Percentiles rank a stretch among this genome's conserved stretches.
Evolutionary conservation across 306 rosid species (phyloP).

Genomic region (Vachellia collinsii): DNA sequence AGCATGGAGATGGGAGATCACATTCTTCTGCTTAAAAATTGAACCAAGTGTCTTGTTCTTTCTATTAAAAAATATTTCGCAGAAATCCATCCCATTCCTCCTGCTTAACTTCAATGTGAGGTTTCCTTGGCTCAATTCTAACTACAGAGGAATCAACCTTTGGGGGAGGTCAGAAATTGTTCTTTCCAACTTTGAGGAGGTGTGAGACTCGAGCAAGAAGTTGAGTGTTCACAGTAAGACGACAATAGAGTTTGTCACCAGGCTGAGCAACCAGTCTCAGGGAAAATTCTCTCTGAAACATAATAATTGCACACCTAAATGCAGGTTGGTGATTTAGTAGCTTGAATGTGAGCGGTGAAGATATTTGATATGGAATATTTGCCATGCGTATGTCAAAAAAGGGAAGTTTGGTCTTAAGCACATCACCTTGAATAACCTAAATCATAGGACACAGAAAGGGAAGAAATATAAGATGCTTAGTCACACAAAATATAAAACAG

Average conservation of each 20-base stretch:
- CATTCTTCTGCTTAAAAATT: slow-evolving; percentile 82
- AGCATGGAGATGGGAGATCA: no score
- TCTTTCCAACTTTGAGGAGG: slow-evolving; percentile 91
- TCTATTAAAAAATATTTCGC: slow-evolving; percentile 76
- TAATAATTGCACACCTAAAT: slow-evolving; percentile 88
- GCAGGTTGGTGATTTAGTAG: slow-evolving; percentile 74
- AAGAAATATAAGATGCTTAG: not conserved
- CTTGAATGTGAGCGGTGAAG: slow-evolving; percentile 98
- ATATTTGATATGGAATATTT: slow-evolving; percentile 91
- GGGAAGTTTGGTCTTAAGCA: slow-evolving; percentile 85
- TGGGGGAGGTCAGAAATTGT: slow-evolving; percentile 91
- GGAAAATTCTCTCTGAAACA: slow-evolving; percentile 95
- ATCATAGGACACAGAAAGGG: slow-evolving; percentile 1
- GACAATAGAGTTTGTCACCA: slow-evolving; percentile 89
- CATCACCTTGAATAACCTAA: slow-evolving; percentile 88
- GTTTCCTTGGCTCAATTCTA: slow-evolving; percentile 86
- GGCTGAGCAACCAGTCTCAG: slow-evolving; percentile 97
- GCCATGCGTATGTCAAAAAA: slow-evolving; percentile 94
- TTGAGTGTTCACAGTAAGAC: slow-evolving; percentile 85
- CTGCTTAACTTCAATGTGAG: slow-evolving; percentile 70
- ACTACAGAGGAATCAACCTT: slow-evolving; percentile 94
- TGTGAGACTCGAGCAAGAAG: slow-evolving; percentile 82
- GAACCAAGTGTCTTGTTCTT: slow-evolving; percentile 97
- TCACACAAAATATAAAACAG: not conserved
- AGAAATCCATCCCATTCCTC: slow-evolving; percentile 96